Evolutionary conservation across 2,329 filamentous ascomycete species (phyloP), one percentile per base, ranked within the genome.

Genomic region (Scleromitrula shiraiana): DNA sequence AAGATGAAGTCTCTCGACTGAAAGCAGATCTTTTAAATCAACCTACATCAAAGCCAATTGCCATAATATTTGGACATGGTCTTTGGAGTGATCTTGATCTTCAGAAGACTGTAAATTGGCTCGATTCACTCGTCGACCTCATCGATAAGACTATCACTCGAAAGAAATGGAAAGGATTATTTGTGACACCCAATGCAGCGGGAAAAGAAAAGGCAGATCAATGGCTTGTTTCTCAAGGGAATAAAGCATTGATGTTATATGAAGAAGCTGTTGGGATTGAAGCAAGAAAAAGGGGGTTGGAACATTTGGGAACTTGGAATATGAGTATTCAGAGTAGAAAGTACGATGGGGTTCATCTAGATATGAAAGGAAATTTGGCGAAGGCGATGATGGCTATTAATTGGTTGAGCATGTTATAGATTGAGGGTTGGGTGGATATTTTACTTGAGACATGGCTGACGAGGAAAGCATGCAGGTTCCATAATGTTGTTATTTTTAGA

Each of bases 351-450:
- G 70, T 73, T 40, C 70, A 73, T 59, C 59, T 73, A 48, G 70
- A 73, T 56, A 62, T 73, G 62, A 67, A 61, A 46, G 71, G 70
- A 1, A 74, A 73, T 59, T 53, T 73, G 51, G 57, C 72, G 40
- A 73, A 73, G 59, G 69, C 70, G 5, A 73, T 72, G 69, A 72
- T 71, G 65, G 65, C 72, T 30, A 50, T 73, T 51, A 73, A 73
- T 51, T 74, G 70, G 70, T 55, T 73, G 53, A 35, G 35, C 24
- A 41, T 46, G 44, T 46, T 46, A 27, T 46, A n/a, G n/a, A n/a
- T n/a, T n/a, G n/a, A n/a, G n/a, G n/a, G n/a, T n/a, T n/a, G n/a
- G n/a, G n/a, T n/a, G n/a, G n/a, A n/a, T n/a, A n/a, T n/a, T n/a
- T n/a, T n/a, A n/a, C n/a, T n/a, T n/a, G n/a, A n/a, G n/a, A n/a